Percentiles rank a stretch among this genome's conserved stretches.
phyloP scores from a whole-genome alignment of 345 rosid genomes.

The Boechera retrofracta region DNA sequence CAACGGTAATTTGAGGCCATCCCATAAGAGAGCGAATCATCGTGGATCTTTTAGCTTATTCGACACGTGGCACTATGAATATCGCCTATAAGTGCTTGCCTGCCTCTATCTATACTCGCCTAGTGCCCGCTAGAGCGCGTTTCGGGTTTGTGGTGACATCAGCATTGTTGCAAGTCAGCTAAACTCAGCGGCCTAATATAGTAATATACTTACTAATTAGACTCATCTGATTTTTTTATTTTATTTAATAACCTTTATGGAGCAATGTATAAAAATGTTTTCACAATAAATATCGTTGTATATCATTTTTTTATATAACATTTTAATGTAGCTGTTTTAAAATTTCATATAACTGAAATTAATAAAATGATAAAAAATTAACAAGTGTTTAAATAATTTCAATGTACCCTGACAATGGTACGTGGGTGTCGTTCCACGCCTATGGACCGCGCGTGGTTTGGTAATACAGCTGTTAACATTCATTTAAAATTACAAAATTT shows the following conservation, averaged over 20 bases:
- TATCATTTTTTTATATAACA: too few relatives aligned
- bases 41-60: slow-evolving; percentile 1
- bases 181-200: background rate
- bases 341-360: too few relatives aligned
- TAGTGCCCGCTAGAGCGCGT: background rate
- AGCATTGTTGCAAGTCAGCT: background rate
- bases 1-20: slow-evolving; percentile 17
- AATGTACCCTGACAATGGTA: background rate
- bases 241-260: background rate
- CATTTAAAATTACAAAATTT: background rate
- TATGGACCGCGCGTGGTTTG: slow-evolving; percentile 25
- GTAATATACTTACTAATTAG: background rate
- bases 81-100: background rate
- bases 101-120: background rate
- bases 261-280: background rate
- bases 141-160: background rate
- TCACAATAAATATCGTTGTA: background rate
- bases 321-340: too few relatives aligned
- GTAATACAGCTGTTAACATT: slow-evolving; percentile 14
- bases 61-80: slow-evolving; percentile 1
- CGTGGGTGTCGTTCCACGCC: slow-evolving; percentile 19
- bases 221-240: background rate
- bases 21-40: slow-evolving; percentile 4
- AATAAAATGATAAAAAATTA: too few relatives aligned
- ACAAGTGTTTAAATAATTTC: too few relatives aligned